Base-by-base conservation (phyloP, 345 rosid species). In the Nasturtium officinale region DNA sequence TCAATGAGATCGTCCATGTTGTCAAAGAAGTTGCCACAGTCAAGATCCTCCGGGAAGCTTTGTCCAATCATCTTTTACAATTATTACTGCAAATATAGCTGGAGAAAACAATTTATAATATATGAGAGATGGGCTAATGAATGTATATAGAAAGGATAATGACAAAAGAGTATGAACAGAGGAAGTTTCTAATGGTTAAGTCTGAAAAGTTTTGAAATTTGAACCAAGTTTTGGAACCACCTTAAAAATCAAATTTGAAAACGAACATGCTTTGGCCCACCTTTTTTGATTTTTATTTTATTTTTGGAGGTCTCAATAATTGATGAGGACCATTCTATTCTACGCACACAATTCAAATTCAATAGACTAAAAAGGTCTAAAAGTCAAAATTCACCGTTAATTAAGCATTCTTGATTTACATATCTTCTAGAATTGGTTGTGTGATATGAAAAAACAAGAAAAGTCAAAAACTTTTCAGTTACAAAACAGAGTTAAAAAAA, bases 1-100 rank as follows among this genome's bases (percentile, higher is more conserved):
- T 94, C 95, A 61, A 91, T 84, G 48, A 94, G 73, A 75, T 95
- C 96, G 51, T 95, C 99, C 70, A 95, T 91, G 77, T 90, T 90
- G 76, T 92, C 97, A 77, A 96, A 90, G 91, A 92, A 92, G 86
- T 88, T 86, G 29, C 90, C 91, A 81, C 94, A 96, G 74, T 92
- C 98, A 26, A 89, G 80, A 77, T 92, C 96, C 47, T 90, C 99
- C n/a, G 78, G 69, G 81, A 85, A 83, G 81, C 84, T 82, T 65
- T 85, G 85, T 69, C 83, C 96, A 79, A 87, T 70, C 95, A 94
- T 91, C 66, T 58, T 73, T 82, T 35, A 73, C 86, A 79, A 26
- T 52, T 26, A 11, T 61, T 37, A 18, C 9, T 17, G 5, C 5
- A 3, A 50, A 9, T 15, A 25, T 61, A 56, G 51, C 67, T 42